These are phyloP conservation scores for Kodamaea sp. DNA, from an alignment of 1,139 yeast genomes.

Conservation along the genomic window DNA sequence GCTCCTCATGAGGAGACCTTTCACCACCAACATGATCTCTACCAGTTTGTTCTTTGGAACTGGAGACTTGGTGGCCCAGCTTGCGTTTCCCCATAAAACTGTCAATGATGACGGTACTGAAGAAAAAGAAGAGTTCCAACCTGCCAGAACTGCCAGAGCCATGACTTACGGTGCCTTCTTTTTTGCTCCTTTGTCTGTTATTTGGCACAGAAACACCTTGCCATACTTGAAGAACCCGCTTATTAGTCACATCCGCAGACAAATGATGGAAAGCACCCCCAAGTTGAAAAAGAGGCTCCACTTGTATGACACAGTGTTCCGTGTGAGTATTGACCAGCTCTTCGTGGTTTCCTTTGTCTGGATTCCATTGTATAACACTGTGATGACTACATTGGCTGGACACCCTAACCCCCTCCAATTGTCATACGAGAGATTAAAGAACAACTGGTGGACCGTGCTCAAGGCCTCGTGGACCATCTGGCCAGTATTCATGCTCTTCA, in stretches of 20 bases:
- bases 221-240: slow-evolving; percentile 51
- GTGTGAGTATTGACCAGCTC: slow-evolving; percentile 42
- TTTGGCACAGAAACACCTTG: slow-evolving; percentile 63
- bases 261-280: slow-evolving; percentile 16
- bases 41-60: slow-evolving; percentile 67
- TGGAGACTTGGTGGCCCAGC: slow-evolving; percentile 78
- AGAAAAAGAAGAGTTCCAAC: slow-evolving; percentile 27
- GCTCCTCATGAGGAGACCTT: slow-evolving; percentile 49
- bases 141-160: slow-evolving; percentile 61
- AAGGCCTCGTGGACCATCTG: slow-evolving; percentile 47
- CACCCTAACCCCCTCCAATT: slow-evolving; percentile 38
- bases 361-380: slow-evolving; percentile 48
- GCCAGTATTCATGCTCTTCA: slow-evolving; percentile 45
- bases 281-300: slow-evolving; percentile 17
- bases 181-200: slow-evolving; percentile 74
- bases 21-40: slow-evolving; percentile 53
- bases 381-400: slow-evolving; percentile 40
- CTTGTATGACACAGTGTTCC: slow-evolving; percentile 36
- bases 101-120: slow-evolving; percentile 18
- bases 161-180: slow-evolving; percentile 71
- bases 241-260: slow-evolving; percentile 16
- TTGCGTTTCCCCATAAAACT: slow-evolving; percentile 42
- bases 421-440: slow-evolving; percentile 34
- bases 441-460: slow-evolving; percentile 47
- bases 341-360: slow-evolving; percentile 33